These are phyloP conservation scores for Coemansia sp. DNA, from an alignment of 192 early-diverging fungal genomes.

Conservation along the genomic window DNA sequence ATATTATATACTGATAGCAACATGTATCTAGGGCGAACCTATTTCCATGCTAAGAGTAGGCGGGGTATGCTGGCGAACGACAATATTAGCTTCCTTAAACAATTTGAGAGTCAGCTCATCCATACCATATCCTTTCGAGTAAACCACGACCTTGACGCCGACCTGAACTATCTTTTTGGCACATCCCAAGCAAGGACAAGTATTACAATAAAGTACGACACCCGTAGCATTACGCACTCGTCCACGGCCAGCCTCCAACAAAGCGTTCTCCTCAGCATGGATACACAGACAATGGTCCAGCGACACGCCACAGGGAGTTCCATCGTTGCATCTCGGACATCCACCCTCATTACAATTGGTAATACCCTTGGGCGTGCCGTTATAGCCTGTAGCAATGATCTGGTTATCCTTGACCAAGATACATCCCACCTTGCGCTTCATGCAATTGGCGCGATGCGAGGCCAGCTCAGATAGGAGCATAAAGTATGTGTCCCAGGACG, in stretches of 20 bases:
- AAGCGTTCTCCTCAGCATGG: conserved; percentile 98
- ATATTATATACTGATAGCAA: too few species aligned
- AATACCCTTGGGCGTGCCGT: conserved; percentile 93
- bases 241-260: conserved; percentile 95
- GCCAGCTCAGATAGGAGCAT: conserved; percentile 94
- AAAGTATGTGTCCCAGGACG: conserved; percentile 98
- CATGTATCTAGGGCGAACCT: conserved; percentile 22
- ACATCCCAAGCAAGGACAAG: conserved; percentile 87
- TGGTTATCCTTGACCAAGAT: conserved; percentile 86
- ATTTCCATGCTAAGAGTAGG: conserved; percentile 62
- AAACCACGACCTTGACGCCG: conserved; percentile 92
- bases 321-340: conserved; percentile 92
- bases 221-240: conserved; percentile 66
- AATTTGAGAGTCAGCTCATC: conserved; percentile 83
- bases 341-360: conserved; percentile 96
- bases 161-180: conserved; percentile 96
- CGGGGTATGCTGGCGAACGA: conserved; percentile 75
- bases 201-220: conserved; percentile 92
- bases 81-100: conserved; percentile 82
- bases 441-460: conserved; percentile 90
- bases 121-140: conserved; percentile 92
- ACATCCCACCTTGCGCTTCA: conserved; percentile 98
- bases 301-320: conserved; percentile 71
- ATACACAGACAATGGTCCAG: conserved; percentile 93
- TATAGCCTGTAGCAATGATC: conserved; percentile 98